phyloP scores from a whole-genome alignment of 768 basidiomycete genomes.

The Mycena indigotica region DNA sequence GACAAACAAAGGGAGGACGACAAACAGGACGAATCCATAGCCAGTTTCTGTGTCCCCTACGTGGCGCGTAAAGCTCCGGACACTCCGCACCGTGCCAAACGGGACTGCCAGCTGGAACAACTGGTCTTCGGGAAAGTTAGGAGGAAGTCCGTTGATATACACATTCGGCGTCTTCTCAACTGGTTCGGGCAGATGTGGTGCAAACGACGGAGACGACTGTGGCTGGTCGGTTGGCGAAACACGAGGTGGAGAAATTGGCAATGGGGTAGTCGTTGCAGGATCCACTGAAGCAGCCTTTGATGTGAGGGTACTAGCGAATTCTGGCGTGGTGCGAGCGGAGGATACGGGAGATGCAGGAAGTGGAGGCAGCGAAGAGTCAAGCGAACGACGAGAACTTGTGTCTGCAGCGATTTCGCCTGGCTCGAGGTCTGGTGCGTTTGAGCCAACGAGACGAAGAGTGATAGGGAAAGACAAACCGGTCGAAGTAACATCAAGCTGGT shows the following conservation, averaged over 20 bases:
- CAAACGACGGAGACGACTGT: neutral
- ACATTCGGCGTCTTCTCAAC: constrained; percentile 68
- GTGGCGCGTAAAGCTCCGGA: constrained; percentile 82
- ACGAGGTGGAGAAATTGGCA: neutral
- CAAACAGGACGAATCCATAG: constrained; percentile 33
- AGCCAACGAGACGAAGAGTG: neutral
- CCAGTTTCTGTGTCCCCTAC: constrained; percentile 69
- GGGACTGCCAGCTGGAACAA: constrained; percentile 69
- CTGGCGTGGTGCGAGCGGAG: neutral
- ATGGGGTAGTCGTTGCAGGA: neutral
- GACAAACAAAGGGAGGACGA: constrained; percentile 1
- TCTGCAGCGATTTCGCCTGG: constrained; percentile 11
- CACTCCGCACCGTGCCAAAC: constrained; percentile 77
- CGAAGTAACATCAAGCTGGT: neutral
- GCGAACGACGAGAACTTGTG: constrained; percentile 5
- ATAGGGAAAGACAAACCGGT: constrained; percentile 5
- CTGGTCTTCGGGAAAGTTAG: constrained; percentile 80
- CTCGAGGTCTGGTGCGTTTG: constrained; percentile 6
- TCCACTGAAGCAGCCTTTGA: neutral
- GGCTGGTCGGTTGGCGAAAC: neutral
- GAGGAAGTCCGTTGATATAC: constrained; percentile 86
- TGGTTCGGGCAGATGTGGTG: neutral
- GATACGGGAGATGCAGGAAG: constrained; percentile 8
- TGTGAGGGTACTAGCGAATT: neutral
- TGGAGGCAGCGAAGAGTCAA: constrained; percentile 6